These are phyloP conservation scores for Amanita rimosa DNA, from an alignment of 768 basidiomycete genomes.

Conservation along the genomic window DNA sequence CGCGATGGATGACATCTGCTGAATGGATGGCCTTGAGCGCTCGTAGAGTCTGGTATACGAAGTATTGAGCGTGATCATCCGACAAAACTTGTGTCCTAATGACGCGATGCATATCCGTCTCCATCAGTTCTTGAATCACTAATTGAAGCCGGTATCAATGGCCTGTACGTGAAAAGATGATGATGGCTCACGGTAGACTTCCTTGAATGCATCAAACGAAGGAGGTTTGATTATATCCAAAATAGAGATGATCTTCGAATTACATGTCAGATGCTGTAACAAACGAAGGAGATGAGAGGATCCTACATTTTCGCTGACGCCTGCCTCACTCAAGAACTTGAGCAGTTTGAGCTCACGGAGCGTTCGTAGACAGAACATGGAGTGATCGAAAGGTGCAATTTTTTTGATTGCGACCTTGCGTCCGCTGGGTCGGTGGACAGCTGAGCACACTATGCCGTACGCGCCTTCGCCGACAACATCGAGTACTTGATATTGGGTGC, in stretches of 20 bases:
- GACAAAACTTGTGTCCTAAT: conserved; percentile 92
- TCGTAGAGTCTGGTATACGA: conserved; percentile 88
- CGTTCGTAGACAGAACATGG: conserved; percentile 91
- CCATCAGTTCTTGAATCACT: conserved; percentile 92
- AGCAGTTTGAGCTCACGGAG: conserved; percentile 76
- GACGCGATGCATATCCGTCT: conserved; percentile 95
- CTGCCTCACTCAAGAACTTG: conserved; percentile 79
- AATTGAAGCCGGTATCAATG: conserved; percentile 1
- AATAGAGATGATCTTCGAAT: conserved; percentile 70
- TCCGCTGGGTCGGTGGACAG: conserved; percentile 74
- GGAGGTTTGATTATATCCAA: conserved; percentile 81
- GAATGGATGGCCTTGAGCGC: conserved; percentile 95
- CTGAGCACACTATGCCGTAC: conserved; percentile 93
- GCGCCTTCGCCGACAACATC: conserved; percentile 88
- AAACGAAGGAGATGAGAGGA: background rate
- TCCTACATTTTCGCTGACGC: conserved; percentile 79
- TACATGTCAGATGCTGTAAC: conserved; percentile 1
- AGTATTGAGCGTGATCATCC: conserved; percentile 93
- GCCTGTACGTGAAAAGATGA: conserved; percentile 1
- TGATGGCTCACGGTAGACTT: conserved; percentile 56
- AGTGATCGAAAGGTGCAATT: conserved; percentile 91
- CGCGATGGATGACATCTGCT: conserved; percentile 92
- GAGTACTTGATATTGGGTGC: conserved; percentile 74
- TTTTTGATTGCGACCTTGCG: conserved; percentile 97
- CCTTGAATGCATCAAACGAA: conserved; percentile 74